phyloP scores from a whole-genome alignment of 495 filamentous ascomycete species.

The Penicillium egyptiacum region DNA sequence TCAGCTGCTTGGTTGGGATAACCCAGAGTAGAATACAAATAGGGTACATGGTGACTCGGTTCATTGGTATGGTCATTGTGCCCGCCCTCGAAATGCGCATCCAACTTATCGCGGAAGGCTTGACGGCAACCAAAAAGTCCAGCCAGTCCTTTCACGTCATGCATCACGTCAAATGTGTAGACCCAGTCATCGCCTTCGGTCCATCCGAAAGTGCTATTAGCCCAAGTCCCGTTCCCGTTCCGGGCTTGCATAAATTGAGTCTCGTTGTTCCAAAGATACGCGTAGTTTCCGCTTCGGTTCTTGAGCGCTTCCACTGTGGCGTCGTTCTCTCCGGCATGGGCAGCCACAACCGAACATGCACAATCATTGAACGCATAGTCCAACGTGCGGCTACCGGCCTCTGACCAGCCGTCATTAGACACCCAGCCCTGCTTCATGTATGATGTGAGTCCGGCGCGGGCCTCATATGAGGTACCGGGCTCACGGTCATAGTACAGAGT shows the following conservation, averaged over 20 bases:
- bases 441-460: conserved; percentile 26
- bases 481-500: conserved; percentile 31
- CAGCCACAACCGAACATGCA: conserved; percentile 26
- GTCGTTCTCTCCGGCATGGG: conserved; percentile 16
- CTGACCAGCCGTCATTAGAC: conserved; percentile 30
- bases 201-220: conserved; percentile 28
- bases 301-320: conserved; percentile 10
- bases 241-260: conserved; percentile 34
- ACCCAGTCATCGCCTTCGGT: conserved; percentile 34
- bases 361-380: conserved; percentile 33
- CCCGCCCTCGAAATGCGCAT: conserved; percentile 29
- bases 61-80: conserved; percentile 34
- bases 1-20: conserved; percentile 24
- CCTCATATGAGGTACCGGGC: conserved; percentile 26
- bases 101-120: conserved; percentile 22
- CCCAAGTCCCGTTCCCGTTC: conserved; percentile 30
- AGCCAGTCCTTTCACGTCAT: conserved; percentile 25
- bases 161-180: conserved; percentile 34
- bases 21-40: conserved; percentile 28
- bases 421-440: conserved; percentile 33
- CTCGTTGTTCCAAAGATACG: conserved; percentile 28
- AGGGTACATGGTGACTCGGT: conserved; percentile 32
- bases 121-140: conserved; percentile 23
- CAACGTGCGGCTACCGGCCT: conserved; percentile 28
- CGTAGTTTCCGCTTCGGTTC: conserved; percentile 24